Base-by-base conservation (phyloP, 179 eudicot species). In the Carnegiea gigantea region DNA sequence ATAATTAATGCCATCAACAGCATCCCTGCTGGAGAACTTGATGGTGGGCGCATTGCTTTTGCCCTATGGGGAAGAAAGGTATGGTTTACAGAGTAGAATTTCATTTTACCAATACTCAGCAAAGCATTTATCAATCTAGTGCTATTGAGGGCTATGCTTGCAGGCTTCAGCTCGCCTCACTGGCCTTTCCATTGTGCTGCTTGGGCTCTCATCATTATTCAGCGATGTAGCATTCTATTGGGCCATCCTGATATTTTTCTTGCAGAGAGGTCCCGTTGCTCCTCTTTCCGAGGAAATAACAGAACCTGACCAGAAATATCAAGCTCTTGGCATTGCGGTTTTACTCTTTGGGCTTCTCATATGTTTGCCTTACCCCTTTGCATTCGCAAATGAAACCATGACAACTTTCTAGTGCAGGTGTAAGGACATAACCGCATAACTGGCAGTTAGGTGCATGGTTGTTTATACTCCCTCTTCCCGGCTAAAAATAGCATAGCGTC, bases 21-120 rank as follows among this genome's bases (percentile, higher is more conserved):
- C 89, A 92, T 96, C 81, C 99, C 99, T 67, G 99, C 99, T 30
- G 99, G 99, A 75, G 99, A 96, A 88, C 92, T 92, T 8, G 99
- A 96, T 73, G 99, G 99, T 48, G 99, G 99, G 11, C 97, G 99
- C 70, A 94, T 94, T 83, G 85, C 99, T 60, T 93, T 96, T 83
- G 90, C 99, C 73, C 82, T 96, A 53, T 96, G 97, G 97, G 99
- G 99, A 79, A 88, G 99, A 89, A 96, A 96, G 96, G 99, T 94
- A 82, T 26, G 51, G 17, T 36, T 28, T 23, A 1, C 72, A 6
- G 20, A 78, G 30, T 62, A 62, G 30, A 23, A 62, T 62, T 23
- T 62, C 68, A 23, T 23, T 24, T 62, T 23, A 2, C n/a, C 62
- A 20, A 57, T 13, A 53, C 28, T 21, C 7, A 14, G 48, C 43